Evolutionary conservation across 2,329 filamentous ascomycete genomes (phyloP).

Genomic region (Didymella pomorum): DNA sequence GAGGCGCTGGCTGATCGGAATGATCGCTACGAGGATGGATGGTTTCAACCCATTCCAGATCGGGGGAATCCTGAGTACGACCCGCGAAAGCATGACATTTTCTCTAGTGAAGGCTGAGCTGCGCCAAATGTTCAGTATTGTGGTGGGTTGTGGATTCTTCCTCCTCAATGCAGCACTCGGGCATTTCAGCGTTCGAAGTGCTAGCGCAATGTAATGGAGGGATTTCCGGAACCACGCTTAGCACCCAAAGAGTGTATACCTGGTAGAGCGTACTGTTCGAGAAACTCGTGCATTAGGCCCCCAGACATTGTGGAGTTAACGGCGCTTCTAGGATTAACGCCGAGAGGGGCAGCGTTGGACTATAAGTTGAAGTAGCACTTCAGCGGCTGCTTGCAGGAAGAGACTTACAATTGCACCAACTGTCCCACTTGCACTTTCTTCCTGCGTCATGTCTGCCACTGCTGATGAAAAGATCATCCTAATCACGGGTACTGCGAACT

Average conservation of each 20-base stretch:
- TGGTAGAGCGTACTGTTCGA: neutral
- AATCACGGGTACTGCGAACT: slow-evolving; percentile 41
- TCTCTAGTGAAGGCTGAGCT: too few relatives aligned
- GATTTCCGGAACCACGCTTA: neutral
- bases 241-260: neutral
- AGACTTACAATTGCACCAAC: neutral
- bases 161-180: too few relatives aligned
- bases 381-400: too few relatives aligned
- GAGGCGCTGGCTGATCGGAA: too few relatives aligned
- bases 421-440: too few relatives aligned
- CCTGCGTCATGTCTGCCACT: neutral
- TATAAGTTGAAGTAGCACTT: neutral
- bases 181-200: neutral
- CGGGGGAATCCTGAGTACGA: too few relatives aligned
- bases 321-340: neutral
- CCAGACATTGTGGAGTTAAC: neutral
- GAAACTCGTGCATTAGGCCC: neutral
- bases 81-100: too few relatives aligned
- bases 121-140: too few relatives aligned
- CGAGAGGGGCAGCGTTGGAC: neutral
- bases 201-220: neutral
- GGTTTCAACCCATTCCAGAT: too few relatives aligned
- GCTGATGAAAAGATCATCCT: slow-evolving; percentile 41
- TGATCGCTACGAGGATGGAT: too few relatives aligned
- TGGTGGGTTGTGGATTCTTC: too few relatives aligned